Evolutionary conservation across 352 stramenopile genomes (phyloP).

Genomic region (Globisporangium barbulae): DNA sequence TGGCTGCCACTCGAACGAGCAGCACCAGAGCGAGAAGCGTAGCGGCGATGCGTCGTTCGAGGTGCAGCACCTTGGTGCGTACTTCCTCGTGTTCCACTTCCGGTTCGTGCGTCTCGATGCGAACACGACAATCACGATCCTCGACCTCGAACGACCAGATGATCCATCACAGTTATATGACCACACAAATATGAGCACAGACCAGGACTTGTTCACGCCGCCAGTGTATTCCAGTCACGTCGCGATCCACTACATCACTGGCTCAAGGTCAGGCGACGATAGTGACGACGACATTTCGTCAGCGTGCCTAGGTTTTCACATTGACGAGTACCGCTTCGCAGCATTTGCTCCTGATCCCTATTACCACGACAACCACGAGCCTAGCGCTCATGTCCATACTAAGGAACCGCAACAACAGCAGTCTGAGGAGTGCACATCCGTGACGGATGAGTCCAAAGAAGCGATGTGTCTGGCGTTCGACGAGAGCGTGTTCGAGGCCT

Average conservation of each 20-base stretch:
- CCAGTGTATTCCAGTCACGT: conserved; percentile 16
- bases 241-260: conserved; percentile 19
- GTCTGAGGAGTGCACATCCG: conserved; percentile 13
- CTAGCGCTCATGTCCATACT: not conserved
- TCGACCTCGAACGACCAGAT: conserved; percentile 6
- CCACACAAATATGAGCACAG: not conserved
- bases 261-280: not conserved
- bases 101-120: conserved; percentile 22
- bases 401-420: not conserved
- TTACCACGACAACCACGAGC: not conserved
- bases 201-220: conserved; percentile 19
- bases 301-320: conserved; percentile 30
- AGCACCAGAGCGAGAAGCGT: not conserved
- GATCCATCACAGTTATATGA: not conserved
- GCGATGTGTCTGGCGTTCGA: conserved; percentile 27
- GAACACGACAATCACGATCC: conserved; percentile 20
- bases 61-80: conserved; percentile 20
- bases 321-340: conserved; percentile 34
- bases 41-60: conserved; percentile 13
- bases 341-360: not conserved
- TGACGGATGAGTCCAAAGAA: conserved; percentile 21
- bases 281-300: not conserved
- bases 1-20: not conserved
- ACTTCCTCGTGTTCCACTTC: conserved; percentile 40
- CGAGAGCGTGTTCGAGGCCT: conserved; percentile 13